Evolutionary conservation across 768 basidiomycete genomes (phyloP), one percentile per base, ranked within the genome.

Genomic region (Sarcomyxa edulis): DNA sequence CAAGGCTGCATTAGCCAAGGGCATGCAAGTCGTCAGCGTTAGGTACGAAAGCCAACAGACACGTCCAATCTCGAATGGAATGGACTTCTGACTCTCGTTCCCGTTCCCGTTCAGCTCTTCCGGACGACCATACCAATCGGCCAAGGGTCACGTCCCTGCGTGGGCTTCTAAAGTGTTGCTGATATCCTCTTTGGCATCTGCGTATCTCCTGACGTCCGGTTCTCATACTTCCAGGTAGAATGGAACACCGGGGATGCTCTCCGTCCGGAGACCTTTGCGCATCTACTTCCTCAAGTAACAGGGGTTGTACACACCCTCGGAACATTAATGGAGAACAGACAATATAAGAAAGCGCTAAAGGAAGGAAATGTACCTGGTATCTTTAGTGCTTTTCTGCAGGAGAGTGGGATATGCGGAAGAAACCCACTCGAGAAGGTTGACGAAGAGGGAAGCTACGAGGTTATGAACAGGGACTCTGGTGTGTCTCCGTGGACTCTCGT

Each of bases 271-370:
- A 70, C 80, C 9, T 94, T 92, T 60, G 66, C 70, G 7, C 65
- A 78, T 39, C 63, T 93, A 15, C 69, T 97, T 33, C 69, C 78
- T 1, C 60, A 68, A 16, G 77, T 73, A 18, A 74, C 75, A 16
- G 90, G 84, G 1, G 84, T 98, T 20, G 91, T 99, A 25, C 93
- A 97, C 57, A 95, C 96, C 1, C 71, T 98, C 14, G 96, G 96
- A 31, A 89, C 84, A 7, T 76, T 99, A 34, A 66, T 98, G 22
- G 90, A 94, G 54, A 78, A 81, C 50, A 67, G 70, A 14, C 66
- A 62, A 30, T 99, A 99, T 69, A 99, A 99, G 60, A 56, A 66
- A 25, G 75, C 80, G 25, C 48, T 97, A 30, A 68, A 69, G 44
- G 66, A 69, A 36, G 79, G 80, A 9, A 66, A 85, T 52, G 32